A percentile compares a stretch with the other conserved stretches of the same genome.
Conservation (phyloP, 352 stramenopile species). For the Phytopythium boreale region DNA sequence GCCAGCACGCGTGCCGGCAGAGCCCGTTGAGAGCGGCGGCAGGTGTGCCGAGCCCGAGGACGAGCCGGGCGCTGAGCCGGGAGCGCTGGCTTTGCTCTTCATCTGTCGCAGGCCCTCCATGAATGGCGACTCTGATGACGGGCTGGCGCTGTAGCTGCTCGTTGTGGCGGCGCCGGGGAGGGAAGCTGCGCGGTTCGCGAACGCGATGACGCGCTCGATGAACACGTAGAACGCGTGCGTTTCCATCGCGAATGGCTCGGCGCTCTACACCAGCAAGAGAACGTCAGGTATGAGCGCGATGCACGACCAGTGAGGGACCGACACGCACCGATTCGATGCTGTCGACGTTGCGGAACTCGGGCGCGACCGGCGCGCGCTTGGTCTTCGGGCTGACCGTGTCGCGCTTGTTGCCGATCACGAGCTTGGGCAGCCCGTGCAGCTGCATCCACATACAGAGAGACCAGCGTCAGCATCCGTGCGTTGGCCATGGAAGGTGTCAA, state of each 20-base stretch:
- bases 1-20: constrained; percentile 14
- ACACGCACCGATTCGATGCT: constrained; percentile 53
- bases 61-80: constrained; percentile 9
- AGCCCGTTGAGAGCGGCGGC: constrained; percentile 26
- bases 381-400: constrained; percentile 35
- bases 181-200: constrained; percentile 32
- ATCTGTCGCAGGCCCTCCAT: constrained; percentile 44
- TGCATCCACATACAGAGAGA: constrained; percentile 7
- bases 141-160: constrained; percentile 10
- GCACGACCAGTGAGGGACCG: background rate
- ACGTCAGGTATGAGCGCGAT: background rate
- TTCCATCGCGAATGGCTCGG: constrained; percentile 52
- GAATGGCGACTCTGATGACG: constrained; percentile 11
- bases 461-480: background rate
- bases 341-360: constrained; percentile 50
- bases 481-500: too few species aligned
- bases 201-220: constrained; percentile 56
- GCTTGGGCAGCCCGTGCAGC: constrained; percentile 54
- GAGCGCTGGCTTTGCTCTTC: constrained; percentile 28
- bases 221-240: constrained; percentile 50
- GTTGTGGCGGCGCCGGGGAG: constrained; percentile 12
- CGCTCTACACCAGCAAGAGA: constrained; percentile 32
- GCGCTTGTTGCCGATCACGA: constrained; percentile 82
- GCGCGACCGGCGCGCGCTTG: constrained; percentile 23
- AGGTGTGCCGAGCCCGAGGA: constrained; percentile 9